Base-by-base conservation (phyloP, 1,284 basidiomycete genomes). In the Apiotrichum montevideense region DNA sequence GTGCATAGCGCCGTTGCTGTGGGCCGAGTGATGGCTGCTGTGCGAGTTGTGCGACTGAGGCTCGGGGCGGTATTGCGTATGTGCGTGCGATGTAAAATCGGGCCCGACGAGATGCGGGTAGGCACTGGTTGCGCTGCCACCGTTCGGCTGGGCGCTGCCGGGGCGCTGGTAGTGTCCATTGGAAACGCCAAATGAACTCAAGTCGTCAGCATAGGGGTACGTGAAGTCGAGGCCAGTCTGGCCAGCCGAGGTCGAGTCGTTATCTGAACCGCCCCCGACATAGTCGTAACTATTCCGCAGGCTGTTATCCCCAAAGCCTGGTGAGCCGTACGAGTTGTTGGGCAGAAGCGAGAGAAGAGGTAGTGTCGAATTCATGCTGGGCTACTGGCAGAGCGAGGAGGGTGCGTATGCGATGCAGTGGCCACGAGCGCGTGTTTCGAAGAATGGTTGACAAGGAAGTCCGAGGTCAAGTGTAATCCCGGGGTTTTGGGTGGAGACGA, bases 101-200 rank as follows among this genome's bases (percentile, higher is more conserved):
- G 60, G 60, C 37, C 53, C 52, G 5, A 62, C 60, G n/a, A 62
- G 57, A 41, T 59, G 55, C 35, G 52, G 55, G 55, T 62, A 62
- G 6, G 46, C 34, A 39, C 44, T 51, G 33, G 46, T 56, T 21
- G 21, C 21, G 54, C 49, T 51, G 29, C 44, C 44, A 40, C 40
- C 32, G 51, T 35, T 43, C 44, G 57, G 7, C 42, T 51, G 46
- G 11, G 51, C 37, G 45, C 50, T 52, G 21, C 33, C 35, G 13
- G 55, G 55, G 35, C 55, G 55, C 50, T 56, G 55, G 51, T 56
- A 56, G 45, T 52, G 51, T 13, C 45, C 51, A 46, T 56, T 51
- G 34, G 46, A 49, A n/a, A 52, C 50, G 14, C 40, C 46, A 43
- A 56, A 56, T 37, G 47, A 49, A 51, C 51, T 52, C 45, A 56